phyloP scores from a whole-genome alignment of 257 asterid species.

The Vinca minor region DNA sequence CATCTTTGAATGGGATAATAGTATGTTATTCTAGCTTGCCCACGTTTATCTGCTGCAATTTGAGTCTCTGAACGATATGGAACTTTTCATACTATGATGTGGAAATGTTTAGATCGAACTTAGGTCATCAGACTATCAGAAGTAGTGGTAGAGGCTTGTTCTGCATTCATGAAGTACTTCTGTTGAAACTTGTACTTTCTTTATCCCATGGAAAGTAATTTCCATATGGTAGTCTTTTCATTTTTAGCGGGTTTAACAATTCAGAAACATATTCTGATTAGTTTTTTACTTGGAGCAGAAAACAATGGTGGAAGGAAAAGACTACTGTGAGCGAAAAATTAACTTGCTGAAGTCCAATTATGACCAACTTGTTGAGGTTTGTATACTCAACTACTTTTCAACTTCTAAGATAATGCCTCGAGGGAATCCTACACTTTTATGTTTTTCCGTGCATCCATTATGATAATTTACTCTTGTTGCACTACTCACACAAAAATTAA shows the following conservation, averaged over 20 bases:
- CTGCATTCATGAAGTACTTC: neutral
- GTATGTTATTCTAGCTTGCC: neutral
- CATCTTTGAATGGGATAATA: neutral
- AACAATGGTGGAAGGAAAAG: conserved; percentile 88
- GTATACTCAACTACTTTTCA: conserved; percentile 5
- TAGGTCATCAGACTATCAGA: neutral
- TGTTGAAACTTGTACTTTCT: neutral
- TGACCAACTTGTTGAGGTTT: conserved; percentile 90
- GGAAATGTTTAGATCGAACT: too few species aligned
- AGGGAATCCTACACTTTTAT: neutral
- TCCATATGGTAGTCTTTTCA: neutral
- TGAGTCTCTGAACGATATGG: neutral
- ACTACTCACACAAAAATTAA: neutral
- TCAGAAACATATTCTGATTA: conserved; percentile 6
- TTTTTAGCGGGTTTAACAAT: neutral
- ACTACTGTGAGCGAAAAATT: conserved; percentile 89
- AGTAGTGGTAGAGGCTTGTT: neutral
- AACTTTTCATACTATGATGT: too few species aligned
- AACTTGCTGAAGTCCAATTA: conserved; percentile 82
- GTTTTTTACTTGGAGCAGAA: conserved; percentile 37
- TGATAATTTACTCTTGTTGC: neutral
- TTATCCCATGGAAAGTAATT: neutral
- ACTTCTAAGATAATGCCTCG: neutral
- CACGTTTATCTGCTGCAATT: neutral
- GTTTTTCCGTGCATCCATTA: neutral